Percentiles rank a stretch among this genome's conserved stretches.
Conservation (phyloP, 345 rosid genomes). For the Eucalyptus guilfoylei region DNA sequence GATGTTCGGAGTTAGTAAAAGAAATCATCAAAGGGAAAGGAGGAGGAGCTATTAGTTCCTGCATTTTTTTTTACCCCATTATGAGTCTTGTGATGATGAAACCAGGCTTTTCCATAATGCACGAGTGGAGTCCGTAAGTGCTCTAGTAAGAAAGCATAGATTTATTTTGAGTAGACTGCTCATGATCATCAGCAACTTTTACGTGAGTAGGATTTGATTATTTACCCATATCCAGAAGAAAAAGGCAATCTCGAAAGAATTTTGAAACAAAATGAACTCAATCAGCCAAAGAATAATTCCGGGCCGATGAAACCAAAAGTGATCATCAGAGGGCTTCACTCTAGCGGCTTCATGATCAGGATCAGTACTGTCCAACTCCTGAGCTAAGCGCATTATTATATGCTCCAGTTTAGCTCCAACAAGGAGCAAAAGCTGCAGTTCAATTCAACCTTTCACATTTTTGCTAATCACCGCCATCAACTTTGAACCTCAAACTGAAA, state of each 20-base stretch:
- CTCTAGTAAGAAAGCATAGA: slow-evolving; percentile 3
- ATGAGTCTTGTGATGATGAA: slow-evolving; percentile 63
- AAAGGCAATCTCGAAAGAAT: neutral
- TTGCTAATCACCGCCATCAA: neutral
- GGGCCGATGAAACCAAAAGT: slow-evolving; percentile 46
- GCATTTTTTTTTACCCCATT: slow-evolving; percentile 44
- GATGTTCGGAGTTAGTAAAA: neutral
- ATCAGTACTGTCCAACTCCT: slow-evolving; percentile 4
- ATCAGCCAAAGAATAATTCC: neutral
- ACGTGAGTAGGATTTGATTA: neutral
- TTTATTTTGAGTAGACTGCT: neutral
- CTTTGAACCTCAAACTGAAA: neutral
- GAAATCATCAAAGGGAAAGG: neutral
- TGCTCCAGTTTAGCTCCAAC: slow-evolving; percentile 79
- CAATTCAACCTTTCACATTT: neutral
- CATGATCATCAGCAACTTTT: neutral
- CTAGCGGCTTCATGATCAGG: slow-evolving; percentile 6
- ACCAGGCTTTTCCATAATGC: slow-evolving; percentile 67
- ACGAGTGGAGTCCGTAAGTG: slow-evolving; percentile 73
- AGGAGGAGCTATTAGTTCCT: neutral
- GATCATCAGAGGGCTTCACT: slow-evolving; percentile 63
- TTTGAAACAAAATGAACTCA: neutral
- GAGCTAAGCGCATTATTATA: slow-evolving; percentile 47
- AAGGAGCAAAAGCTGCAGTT: slow-evolving; percentile 52
- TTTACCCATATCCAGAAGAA: neutral